Conservation (phyloP, 257 asterid species). For the Gentiana macrophylla region DNA sequence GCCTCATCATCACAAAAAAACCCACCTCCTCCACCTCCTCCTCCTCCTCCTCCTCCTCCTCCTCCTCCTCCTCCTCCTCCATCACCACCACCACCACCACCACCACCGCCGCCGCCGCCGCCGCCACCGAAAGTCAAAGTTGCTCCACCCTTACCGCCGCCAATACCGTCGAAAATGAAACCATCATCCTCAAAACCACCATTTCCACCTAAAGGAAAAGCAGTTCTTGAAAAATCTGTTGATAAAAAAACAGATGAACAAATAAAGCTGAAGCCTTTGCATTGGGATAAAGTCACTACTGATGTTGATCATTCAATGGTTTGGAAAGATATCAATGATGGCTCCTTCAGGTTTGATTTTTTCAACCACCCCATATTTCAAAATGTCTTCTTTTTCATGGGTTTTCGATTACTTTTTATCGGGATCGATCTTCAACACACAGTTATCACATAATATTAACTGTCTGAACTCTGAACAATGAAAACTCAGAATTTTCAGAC, state of each 20-base stretch:
- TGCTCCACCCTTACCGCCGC: constrained; percentile 24
- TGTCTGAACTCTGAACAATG: too few species aligned
- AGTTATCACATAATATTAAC: too few species aligned
- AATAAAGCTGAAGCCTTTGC: constrained; percentile 60
- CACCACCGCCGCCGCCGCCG: constrained; percentile 16
- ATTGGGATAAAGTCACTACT: constrained; percentile 83
- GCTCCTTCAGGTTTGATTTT: constrained; percentile 57
- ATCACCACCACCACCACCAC: constrained; percentile 23
- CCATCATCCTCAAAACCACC: constrained; percentile 34
- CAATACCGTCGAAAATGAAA: constrained; percentile 16
- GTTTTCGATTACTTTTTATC: too few species aligned
- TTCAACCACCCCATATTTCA: neutral
- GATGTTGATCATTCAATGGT: constrained; percentile 79
- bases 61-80: constrained; percentile 15
- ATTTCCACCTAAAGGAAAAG: constrained; percentile 20
- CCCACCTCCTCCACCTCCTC: neutral
- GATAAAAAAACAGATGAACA: constrained; percentile 21
- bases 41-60: neutral
- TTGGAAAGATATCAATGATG: constrained; percentile 72
- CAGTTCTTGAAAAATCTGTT: constrained; percentile 8
- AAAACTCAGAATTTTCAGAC: too few species aligned
- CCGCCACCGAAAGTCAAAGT: constrained; percentile 13
- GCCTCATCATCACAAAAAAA: constrained; percentile 5
- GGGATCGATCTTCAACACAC: too few species aligned
- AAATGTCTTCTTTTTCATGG: neutral